Conservation (phyloP, 2,329 filamentous ascomycete genomes). For the Fusarium cicatricum region DNA sequence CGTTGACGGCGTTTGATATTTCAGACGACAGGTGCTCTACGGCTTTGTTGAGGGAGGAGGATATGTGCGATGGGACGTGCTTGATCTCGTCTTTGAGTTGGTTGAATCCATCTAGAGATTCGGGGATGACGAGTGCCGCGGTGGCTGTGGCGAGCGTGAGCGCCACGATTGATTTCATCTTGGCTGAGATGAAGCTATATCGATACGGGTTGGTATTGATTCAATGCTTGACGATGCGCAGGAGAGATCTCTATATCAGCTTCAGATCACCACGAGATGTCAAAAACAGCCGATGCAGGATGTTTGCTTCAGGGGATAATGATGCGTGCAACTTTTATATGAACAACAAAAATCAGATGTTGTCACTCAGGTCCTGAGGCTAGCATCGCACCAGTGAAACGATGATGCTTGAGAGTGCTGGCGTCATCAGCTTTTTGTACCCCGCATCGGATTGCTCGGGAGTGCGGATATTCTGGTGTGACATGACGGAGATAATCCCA, state of each 20-base stretch:
- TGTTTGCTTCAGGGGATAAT: background rate
- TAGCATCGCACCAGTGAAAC: slow-evolving; percentile 5
- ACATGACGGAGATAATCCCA: slow-evolving; percentile 12
- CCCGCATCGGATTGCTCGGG: slow-evolving; percentile 17
- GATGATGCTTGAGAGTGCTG: slow-evolving; percentile 18
- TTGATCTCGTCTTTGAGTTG: slow-evolving; percentile 17
- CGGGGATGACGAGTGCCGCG: slow-evolving; percentile 32
- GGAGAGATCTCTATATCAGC: too few species aligned
- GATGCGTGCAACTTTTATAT: slow-evolving; percentile 23
- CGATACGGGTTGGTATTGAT: background rate
- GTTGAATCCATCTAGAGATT: slow-evolving; percentile 8
- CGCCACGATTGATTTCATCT: slow-evolving; percentile 31
- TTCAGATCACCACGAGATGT: too few species aligned
- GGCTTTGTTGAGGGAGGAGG: slow-evolving; percentile 19
- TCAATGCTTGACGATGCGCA: too few species aligned
- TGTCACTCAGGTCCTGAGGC: too few species aligned
- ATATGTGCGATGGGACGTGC: slow-evolving; percentile 11
- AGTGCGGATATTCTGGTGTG: slow-evolving; percentile 20
- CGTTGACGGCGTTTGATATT: slow-evolving; percentile 18
- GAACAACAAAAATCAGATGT: background rate
- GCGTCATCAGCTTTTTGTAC: slow-evolving; percentile 29
- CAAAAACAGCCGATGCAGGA: too few species aligned
- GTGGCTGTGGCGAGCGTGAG: slow-evolving; percentile 34
- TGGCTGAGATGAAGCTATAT: background rate
- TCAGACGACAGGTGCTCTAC: slow-evolving; percentile 25